phyloP scores from a whole-genome alignment of 2,329 filamentous ascomycete genomes.

The Pseudocercospora fijiensis region DNA sequence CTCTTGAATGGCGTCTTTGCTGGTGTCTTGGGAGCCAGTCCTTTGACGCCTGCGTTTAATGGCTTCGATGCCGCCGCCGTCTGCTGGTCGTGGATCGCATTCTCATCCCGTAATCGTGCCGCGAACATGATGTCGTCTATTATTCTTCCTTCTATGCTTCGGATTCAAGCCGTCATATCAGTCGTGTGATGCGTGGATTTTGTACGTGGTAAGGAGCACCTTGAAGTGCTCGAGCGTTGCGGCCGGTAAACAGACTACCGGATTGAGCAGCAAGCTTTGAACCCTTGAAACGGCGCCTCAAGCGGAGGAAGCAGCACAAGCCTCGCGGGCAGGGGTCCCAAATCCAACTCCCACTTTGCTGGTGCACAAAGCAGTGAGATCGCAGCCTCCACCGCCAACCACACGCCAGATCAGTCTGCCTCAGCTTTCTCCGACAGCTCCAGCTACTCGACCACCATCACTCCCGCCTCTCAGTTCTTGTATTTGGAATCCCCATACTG shows the following conservation, averaged over 20 bases:
- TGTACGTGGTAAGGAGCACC: not conserved
- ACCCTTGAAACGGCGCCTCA: slow-evolving; percentile 8
- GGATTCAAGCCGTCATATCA: not conserved
- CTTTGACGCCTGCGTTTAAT: slow-evolving; percentile 63
- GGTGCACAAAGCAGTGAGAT: slow-evolving; percentile 2
- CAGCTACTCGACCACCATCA: not conserved
- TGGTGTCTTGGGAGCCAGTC: slow-evolving; percentile 72
- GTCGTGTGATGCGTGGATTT: not conserved
- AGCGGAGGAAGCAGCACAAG: not conserved
- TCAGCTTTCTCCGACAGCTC: not conserved
- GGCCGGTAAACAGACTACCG: not conserved
- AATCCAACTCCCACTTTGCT: not conserved
- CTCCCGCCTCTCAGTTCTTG: not conserved
- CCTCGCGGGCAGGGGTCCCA: not conserved
- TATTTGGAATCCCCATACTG: not conserved
- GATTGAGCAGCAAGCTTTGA: slow-evolving; percentile 8
- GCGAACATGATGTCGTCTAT: slow-evolving; percentile 63
- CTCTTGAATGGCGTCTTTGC: slow-evolving; percentile 73
- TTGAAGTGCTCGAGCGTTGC: not conserved
- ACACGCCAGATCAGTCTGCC: not conserved
- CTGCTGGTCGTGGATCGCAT: slow-evolving; percentile 74
- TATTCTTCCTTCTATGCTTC: not conserved
- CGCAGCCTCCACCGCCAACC: slow-evolving; percentile 3
- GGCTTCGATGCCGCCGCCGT: slow-evolving; percentile 69
- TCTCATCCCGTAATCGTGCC: slow-evolving; percentile 77